Evolutionary conservation across 2,329 filamentous ascomycete species (phyloP), one percentile per base, ranked within the genome.

Genomic region (Aspergillus sp.): DNA sequence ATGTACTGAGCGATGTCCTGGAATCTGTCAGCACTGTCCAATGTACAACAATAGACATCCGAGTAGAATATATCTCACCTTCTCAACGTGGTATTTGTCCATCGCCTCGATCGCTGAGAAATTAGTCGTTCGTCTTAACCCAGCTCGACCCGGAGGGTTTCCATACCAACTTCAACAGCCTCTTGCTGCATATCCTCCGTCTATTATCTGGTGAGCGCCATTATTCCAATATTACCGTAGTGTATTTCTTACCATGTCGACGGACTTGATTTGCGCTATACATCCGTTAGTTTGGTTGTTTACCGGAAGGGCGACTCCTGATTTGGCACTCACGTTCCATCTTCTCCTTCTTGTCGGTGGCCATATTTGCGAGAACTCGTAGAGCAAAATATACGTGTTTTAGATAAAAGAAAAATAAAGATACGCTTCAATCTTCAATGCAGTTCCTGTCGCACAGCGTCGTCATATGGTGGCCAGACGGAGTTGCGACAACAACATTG

Each of bases 181-280:
- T 97, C 91, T 63, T 88, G 82, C 66, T 96, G 90, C 93, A 98
- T 95, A 62, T 96, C 90, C 50, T 97, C 91, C 62, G 85, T 91
- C 93, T 97, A 66, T 60, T 41, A 44, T 32, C 43, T n/a, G 47
- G 53, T 57, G 37, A 63, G 48, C 43, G 42, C 43, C 7, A 39
- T 20, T 3, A 9, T 37, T 19, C 49, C 49, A 49, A 23, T 22
- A n/a, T 49, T 50, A 46, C 35, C 41, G 46, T 23, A 48, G 48
- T 43, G 22, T 22, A 30, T 46, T 41, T 44, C 76, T 71, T 79
- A 97, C 93, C 93, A 98, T 98, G 68, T 98, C 93, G 50, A 89
- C 91, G 60, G 90, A 95, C 78, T 98, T 98, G 73, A 98, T 85
- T 74, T 95, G 90, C 54, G 89, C 93, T 98, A 64, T 61, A 25